These are phyloP conservation scores for Thelonectria blattea DNA, from an alignment of 2,329 filamentous ascomycete species.

Conservation along the genomic window DNA sequence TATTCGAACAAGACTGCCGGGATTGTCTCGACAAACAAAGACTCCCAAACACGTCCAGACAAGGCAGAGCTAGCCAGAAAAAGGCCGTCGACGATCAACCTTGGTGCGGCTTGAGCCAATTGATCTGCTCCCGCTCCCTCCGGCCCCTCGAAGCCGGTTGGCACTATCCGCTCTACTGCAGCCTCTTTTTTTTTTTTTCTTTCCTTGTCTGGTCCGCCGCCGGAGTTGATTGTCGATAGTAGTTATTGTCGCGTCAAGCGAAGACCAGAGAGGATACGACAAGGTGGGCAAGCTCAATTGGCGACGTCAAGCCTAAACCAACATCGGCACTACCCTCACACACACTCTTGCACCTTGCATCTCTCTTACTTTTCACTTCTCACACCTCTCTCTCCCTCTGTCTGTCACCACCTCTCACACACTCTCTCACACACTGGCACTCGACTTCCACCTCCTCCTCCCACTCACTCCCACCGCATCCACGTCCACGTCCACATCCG, in stretches of 20 bases:
- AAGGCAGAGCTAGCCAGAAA: constrained; percentile 1
- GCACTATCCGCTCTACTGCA: constrained; percentile 2
- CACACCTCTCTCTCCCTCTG: too few relatives aligned
- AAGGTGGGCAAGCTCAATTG: constrained; percentile 3
- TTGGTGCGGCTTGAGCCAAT: constrained; percentile 8
- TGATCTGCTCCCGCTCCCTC: constrained; percentile 12
- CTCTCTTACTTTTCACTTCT: too few relatives aligned
- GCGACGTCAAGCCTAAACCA: not conserved
- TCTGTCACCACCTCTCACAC: too few relatives aligned
- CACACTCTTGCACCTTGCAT: too few relatives aligned
- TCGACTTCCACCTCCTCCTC: too few relatives aligned
- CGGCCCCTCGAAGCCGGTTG: constrained; percentile 17
- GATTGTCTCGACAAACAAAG: not conserved
- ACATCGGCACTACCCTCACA: too few relatives aligned
- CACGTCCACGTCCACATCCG: constrained; percentile 4
- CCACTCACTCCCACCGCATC: not conserved
- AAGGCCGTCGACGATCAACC: constrained; percentile 10
- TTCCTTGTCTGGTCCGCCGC: not conserved
- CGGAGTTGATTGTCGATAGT: not conserved
- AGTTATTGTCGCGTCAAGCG: constrained; percentile 9
- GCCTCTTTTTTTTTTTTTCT: not conserved
- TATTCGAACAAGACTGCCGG: too few relatives aligned
- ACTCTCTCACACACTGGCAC: too few relatives aligned
- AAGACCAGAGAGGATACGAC: constrained; percentile 21
- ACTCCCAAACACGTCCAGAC: not conserved